phyloP scores from a whole-genome alignment of 768 basidiomycete species.

The Wakefieldia striispora region DNA sequence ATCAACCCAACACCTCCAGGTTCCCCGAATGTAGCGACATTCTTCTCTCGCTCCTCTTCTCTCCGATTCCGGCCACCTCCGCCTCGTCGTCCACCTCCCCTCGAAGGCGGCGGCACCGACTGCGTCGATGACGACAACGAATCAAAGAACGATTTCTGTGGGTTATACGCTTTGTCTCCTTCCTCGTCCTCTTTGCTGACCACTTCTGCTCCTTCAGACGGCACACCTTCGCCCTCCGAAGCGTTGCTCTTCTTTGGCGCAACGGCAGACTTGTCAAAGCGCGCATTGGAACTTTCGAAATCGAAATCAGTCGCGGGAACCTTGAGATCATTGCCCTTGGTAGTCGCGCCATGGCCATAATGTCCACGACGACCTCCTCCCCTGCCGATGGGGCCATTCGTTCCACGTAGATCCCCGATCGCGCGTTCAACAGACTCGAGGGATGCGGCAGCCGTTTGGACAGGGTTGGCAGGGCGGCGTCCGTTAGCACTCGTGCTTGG shows the following conservation, averaged over 20 bases:
- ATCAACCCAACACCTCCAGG: slow-evolving; percentile 75
- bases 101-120: slow-evolving; percentile 26
- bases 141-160: slow-evolving; percentile 80
- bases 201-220: slow-evolving; percentile 30
- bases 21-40: slow-evolving; percentile 86
- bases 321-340: slow-evolving; percentile 38
- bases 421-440: slow-evolving; percentile 69
- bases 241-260: slow-evolving; percentile 34
- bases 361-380: slow-evolving; percentile 38
- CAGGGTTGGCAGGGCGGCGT: slow-evolving; percentile 43
- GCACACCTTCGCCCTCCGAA: slow-evolving; percentile 30
- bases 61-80: slow-evolving; percentile 64
- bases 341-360: slow-evolving; percentile 24
- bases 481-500: slow-evolving; percentile 25
- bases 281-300: slow-evolving; percentile 73
- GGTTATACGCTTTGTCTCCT: slow-evolving; percentile 63
- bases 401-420: slow-evolving; percentile 47
- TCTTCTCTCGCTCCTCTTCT: slow-evolving; percentile 82
- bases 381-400: slow-evolving; percentile 36
- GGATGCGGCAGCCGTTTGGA: slow-evolving; percentile 73
- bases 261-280: slow-evolving; percentile 73
- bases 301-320: slow-evolving; percentile 82
- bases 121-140: slow-evolving; percentile 52
- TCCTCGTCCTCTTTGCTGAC: slow-evolving; percentile 36
- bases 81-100: slow-evolving; percentile 42